Evolutionary conservation across 768 basidiomycete species (phyloP), one percentile per base, ranked within the genome.

Genomic region (Tulasnella sp.): DNA sequence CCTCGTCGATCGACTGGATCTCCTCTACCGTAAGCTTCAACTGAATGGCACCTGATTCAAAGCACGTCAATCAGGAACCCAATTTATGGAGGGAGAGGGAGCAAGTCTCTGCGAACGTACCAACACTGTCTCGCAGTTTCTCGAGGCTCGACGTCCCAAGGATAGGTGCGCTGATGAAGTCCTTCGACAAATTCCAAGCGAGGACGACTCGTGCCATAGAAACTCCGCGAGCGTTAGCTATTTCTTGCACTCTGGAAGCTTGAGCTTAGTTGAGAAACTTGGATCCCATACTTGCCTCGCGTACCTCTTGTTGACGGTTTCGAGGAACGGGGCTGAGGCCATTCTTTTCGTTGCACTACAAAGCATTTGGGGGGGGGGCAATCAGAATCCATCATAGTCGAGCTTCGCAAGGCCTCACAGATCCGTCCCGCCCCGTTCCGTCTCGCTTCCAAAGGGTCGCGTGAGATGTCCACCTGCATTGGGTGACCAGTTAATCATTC

Each of bases 401-500:
- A 42, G 40, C 29, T 15, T 3, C 29, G 11, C 29, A 35, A 77
- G 16, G 10, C n/a, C 75, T 61, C 71, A 77, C 75, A 7, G 57
- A 37, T 77, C 75, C 40, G 32, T 70, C 32, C 67, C 57, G 29
- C 57, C 70, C 26, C 75, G 55, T 67, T 40, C 29, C 42, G 75
- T 80, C 74, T 44, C 10, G 18, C 2, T 44, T 39, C 70, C 67
- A 29, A 32, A 32, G 37, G 81, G 81, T 16, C 81, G 78, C 15
- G 80, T 79, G 20, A 80, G 76, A 71, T 70, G 80, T 18, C 82
- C 82, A 9, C 80, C 79, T 0, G 80, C 81, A 46, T 82, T 78
- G 6, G 82, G 81, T 0, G 78, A 80, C 83, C 83, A 83, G 11
- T 81, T 81, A 69, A 83, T 82, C 77, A 78, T 16, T 20, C 81